Evolutionary conservation across 2,329 filamentous ascomycete genomes (phyloP).

Genomic region (Hypoxylon sp.): DNA sequence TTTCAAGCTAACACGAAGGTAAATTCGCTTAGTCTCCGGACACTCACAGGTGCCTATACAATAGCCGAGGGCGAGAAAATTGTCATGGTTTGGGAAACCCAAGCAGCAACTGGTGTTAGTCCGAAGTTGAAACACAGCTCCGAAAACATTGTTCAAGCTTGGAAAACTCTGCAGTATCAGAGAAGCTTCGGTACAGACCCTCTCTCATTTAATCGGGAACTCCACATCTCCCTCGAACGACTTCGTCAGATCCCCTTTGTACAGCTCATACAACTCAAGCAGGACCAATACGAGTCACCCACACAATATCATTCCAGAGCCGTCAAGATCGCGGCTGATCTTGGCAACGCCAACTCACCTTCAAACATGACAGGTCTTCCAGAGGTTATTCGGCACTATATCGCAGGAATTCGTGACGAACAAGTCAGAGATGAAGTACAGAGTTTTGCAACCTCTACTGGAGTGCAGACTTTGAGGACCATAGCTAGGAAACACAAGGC

Average conservation of each 20-base stretch:
- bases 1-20: conserved; percentile 57
- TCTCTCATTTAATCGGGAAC: conserved; percentile 66
- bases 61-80: conserved; percentile 71
- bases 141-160: conserved; percentile 58
- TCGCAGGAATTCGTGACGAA: conserved; percentile 66
- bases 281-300: conserved; percentile 67
- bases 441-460: conserved; percentile 52
- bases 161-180: conserved; percentile 62
- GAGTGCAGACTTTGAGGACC: conserved; percentile 56
- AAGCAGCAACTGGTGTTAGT: conserved; percentile 55
- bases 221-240: conserved; percentile 63
- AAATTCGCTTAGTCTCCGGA: conserved; percentile 57
- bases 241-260: conserved; percentile 68
- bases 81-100: conserved; percentile 62
- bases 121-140: conserved; percentile 57
- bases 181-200: conserved; percentile 62
- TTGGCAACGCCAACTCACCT: conserved; percentile 51
- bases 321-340: conserved; percentile 57
- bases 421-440: conserved; percentile 62
- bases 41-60: conserved; percentile 67
- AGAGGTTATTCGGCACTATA: conserved; percentile 59
- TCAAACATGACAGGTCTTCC: conserved; percentile 39
- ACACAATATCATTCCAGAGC: conserved; percentile 65
- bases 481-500: conserved; percentile 67
- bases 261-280: conserved; percentile 68